Evolutionary conservation across 495 filamentous ascomycete species (phyloP), one percentile per base, ranked within the genome.

Genomic region (Xylaria curta): DNA sequence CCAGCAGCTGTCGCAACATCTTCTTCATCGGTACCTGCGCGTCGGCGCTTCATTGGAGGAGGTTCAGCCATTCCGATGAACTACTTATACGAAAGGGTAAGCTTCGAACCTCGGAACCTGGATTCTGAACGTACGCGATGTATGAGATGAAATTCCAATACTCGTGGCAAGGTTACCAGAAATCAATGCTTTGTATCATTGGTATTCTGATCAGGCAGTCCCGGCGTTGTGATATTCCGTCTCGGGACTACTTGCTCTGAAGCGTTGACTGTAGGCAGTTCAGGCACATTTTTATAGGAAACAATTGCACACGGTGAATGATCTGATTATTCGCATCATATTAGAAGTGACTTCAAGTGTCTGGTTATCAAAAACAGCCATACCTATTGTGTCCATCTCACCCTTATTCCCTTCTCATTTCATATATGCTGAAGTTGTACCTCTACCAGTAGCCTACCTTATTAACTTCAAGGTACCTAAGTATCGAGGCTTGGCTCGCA

Each of bases 31-130:
- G 61, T 40, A 66, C 63, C 65, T n/a, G 67, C 26, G n/a, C 74
- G 76, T 10, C 59, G 75, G 42, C 77, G 75, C 47, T 77, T 78
- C 38, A 60, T 68, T 33, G 71, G 71, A 60, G 75, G 77, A 60
- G 75, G 77, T 53, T 73, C 75, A n/a, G 67, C 33, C 77, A 77
- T 78, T 26, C 44, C 66, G 12, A 40, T 33, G 40, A 3, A 38
- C 24, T 4, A 5, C 15, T 62, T 24, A 62, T 33, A 64, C 21
- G 4, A 6, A 28, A 40, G 17, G 17, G 24, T 19, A 17, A 44
- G 12, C 17, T 38, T 24, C 13, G 38, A 54, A 5, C 10, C n/a
- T 15, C 21, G 63, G 12, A 7, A 21, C 24, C 38, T 54, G 19
- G 4, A 42, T 28, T 42, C 9, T 44, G 0, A 38, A 21, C 17